These are phyloP conservation scores for Microbotryomycetes sp. DNA, from an alignment of 1,284 basidiomycete genomes.

Conservation along the genomic window DNA sequence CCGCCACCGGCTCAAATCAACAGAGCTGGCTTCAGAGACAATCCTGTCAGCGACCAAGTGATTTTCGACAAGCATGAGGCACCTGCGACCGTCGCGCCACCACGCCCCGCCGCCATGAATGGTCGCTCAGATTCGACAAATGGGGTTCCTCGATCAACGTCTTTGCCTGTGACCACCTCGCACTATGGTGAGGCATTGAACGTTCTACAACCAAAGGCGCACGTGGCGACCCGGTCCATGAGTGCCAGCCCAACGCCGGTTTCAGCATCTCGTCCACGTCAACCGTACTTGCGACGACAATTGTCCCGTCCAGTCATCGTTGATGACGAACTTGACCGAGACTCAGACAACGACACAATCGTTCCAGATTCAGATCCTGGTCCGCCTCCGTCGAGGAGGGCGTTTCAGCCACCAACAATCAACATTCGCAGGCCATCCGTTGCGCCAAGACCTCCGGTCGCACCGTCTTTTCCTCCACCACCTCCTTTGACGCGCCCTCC, in stretches of 20 bases:
- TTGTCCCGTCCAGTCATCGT: background rate
- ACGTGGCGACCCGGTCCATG: background rate
- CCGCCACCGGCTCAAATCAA: background rate
- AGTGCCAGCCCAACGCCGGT: background rate
- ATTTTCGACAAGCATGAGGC: background rate
- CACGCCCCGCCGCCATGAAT: background rate
- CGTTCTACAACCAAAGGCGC: too few species aligned
- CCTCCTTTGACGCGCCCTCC: background rate
- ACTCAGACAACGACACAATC: background rate
- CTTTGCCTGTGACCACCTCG: background rate
- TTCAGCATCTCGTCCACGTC: background rate
- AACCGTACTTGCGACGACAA: background rate
- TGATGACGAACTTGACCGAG: background rate
- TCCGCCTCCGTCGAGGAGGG: background rate
- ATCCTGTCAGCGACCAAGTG: background rate
- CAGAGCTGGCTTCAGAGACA: background rate
- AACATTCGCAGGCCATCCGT: background rate
- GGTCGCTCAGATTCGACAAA: background rate
- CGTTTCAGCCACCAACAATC: background rate
- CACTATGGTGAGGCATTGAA: too few species aligned
- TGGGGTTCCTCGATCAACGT: background rate
- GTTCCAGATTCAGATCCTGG: background rate
- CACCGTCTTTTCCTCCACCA: background rate
- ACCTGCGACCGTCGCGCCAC: background rate
- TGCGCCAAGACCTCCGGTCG: background rate